Base-by-base conservation (phyloP, 208 protist species). In the Porcisia hertigi region DNA sequence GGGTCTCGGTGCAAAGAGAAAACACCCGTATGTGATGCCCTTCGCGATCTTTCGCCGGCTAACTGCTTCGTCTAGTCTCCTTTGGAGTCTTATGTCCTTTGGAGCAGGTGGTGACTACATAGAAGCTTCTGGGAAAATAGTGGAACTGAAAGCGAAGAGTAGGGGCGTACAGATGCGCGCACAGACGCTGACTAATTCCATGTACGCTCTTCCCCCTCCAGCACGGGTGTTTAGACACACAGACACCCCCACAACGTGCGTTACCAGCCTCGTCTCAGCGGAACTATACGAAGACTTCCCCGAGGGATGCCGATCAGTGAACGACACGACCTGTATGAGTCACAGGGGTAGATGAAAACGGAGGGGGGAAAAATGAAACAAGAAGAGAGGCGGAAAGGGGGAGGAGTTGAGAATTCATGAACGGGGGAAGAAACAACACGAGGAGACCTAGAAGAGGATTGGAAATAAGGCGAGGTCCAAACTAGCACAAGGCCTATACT, bases 271-370 rank as follows among this genome's bases (percentile, higher is more conserved):
- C 41, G 65, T 11, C 25, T 47, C 30, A 39, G 23, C 25, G 23
- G 45, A 57, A 55, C 41, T 70, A n/a, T 54, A 39, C 65, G 45
- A 70, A n/a, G n/a, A 57, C 65, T 66, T n/a, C n/a, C 20, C 36
- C 20, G 45, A 66, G 39, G 62, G 39, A 66, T 66, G 34, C 14
- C 3, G 34, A 66, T 66, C 62, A 34, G 41, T 41, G 25, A 66
- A 47, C 62, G 23, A 43, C 62, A 47, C 16, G 39, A 66, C 4
- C 39, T 9, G 34, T 16, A 47, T 49, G 0, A n/a, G 39, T 66
- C 5, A 9, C 62, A 49, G 41, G 3, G 62, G 16, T 30, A 47
- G 14, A n/a, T 45, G 39, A 41, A 45, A 9, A 0, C 45, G 45
- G 45, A 47, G n/a, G n/a, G 1, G 8, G 11, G 43, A 66, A 8